Evolutionary conservation across 768 basidiomycete genomes (phyloP), one percentile per base, ranked within the genome.

Genomic region (Pleurotus platypus): DNA sequence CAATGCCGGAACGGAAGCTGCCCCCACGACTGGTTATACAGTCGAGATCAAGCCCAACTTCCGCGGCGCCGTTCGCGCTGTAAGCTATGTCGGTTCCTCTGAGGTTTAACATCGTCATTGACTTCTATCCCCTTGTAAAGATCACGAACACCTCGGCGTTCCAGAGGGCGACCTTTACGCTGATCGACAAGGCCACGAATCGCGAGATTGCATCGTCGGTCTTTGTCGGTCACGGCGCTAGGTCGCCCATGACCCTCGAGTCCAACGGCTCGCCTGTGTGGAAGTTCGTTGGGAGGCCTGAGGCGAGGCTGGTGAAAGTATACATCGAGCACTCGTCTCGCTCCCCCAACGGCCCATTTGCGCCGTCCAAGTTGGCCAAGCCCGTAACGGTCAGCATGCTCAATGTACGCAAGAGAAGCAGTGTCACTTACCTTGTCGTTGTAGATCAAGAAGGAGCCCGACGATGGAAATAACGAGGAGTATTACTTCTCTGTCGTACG

Each of bases 401-500:
- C 18, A 18, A 18, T 18, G 18, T 18, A 18, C 18, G 18, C 18
- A 18, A 18, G 18, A 18, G 18, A 18, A 18, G 18, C 18, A 18
- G 18, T 18, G 18, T 18, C 18, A 18, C 18, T 18, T 18, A 16
- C 7, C 6, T 48, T 18, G n/a, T 16, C 22, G 13, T 2, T 16
- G n/a, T 15, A 49, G 47, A 49, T 49, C 18, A 49, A 49, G 18
- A 49, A 49, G 27, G 47, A 49, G 16, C 47, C 47, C 18, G 47
- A 49, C 18, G 47, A 49, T 24, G 47, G 20, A 9, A 6, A 26
- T 9, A 49, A 49, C 20, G 47, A 49, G 15, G 47, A 49, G n/a
- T 27, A 49, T 24, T 49, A 49, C 18, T 18, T 49, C 22, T 49
- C 47, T 27, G 47, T 49, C 3, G 47, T 49, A 24, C 47, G 47